phyloP scores from a whole-genome alignment of 2,329 filamentous ascomycete genomes.

The Exophiala dermatitidis region DNA sequence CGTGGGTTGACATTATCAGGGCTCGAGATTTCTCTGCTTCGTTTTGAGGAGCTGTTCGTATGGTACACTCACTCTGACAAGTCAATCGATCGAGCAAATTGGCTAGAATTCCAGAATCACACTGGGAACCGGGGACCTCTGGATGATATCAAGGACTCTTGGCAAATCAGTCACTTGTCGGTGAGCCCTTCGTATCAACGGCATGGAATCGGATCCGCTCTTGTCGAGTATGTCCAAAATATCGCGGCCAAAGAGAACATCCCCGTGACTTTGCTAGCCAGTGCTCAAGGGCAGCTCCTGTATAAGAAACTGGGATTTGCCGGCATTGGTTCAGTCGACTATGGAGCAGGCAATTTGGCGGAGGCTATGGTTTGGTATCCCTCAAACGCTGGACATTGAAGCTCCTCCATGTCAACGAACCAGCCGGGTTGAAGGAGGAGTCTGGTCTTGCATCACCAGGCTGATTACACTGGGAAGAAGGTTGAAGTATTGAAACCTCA shows the following conservation, averaged over 20 bases:
- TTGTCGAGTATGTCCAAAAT: slow-evolving; percentile 27
- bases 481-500: too few relatives aligned
- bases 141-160: slow-evolving; percentile 20
- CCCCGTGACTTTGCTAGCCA: slow-evolving; percentile 28
- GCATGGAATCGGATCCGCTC: slow-evolving; percentile 27
- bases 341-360: neutral
- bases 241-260: slow-evolving; percentile 24
- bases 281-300: slow-evolving; percentile 25
- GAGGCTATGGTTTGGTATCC: slow-evolving; percentile 20
- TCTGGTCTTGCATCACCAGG: too few relatives aligned
- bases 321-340: slow-evolving; percentile 20
- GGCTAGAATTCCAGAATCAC: slow-evolving; percentile 3
- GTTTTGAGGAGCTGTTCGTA: slow-evolving; percentile 12
- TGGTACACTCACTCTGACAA: slow-evolving; percentile 17
- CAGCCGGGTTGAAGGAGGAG: too few relatives aligned
- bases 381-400: neutral
- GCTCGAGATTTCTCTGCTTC: slow-evolving; percentile 16
- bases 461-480: too few relatives aligned
- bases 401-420: neutral
- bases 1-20: slow-evolving; percentile 2
- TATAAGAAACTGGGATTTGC: slow-evolving; percentile 30
- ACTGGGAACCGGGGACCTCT: slow-evolving; percentile 10
- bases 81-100: slow-evolving; percentile 5
- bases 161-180: slow-evolving; percentile 24
- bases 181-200: slow-evolving; percentile 28